A percentile compares a stretch with the other conserved stretches of the same genome.
Evolutionary conservation across 441 rosid genomes (phyloP).

Genomic region (Gossypium gossypioides): DNA sequence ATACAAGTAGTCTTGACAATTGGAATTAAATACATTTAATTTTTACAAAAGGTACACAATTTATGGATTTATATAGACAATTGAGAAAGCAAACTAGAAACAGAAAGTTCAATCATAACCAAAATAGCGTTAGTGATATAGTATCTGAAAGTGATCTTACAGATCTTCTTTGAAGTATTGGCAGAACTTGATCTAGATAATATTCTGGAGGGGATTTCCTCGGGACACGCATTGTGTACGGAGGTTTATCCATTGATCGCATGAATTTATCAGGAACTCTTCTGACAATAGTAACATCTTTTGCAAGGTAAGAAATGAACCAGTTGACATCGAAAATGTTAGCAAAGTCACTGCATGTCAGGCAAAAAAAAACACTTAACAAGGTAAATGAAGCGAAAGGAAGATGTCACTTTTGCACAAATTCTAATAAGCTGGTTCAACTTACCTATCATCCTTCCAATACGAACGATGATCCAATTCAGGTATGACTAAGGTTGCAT

Average conservation of each 20-base stretch:
- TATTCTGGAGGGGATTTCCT: constrained; percentile 90
- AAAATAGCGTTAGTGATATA: neutral
- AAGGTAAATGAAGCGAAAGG: neutral
- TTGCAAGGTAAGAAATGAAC: constrained; percentile 83
- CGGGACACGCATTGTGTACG: constrained; percentile 90
- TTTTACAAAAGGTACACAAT: neutral
- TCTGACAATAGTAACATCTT: constrained; percentile 85
- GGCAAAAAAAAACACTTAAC: constrained; percentile 7
- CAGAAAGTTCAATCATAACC: neutral
- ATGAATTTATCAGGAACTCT: constrained; percentile 87
- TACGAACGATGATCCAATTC: constrained; percentile 92
- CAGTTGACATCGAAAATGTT: constrained; percentile 84
- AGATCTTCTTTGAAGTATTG: constrained; percentile 66
- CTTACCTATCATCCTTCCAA: constrained; percentile 93
- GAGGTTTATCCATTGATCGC: constrained; percentile 96
- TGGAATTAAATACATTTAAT: neutral
- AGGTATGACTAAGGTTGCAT: constrained; percentile 89
- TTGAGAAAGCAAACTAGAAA: neutral
- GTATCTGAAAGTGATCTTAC: constrained; percentile 32
- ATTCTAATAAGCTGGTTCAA: constrained; percentile 2
- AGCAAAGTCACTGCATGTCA: constrained; percentile 69
- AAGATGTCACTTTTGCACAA: neutral
- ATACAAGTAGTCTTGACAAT: neutral
- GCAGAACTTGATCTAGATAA: constrained; percentile 92
- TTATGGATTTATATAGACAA: neutral